Conservation (phyloP, 106 monocot genomes). For the Amphibolis antarctica region DNA sequence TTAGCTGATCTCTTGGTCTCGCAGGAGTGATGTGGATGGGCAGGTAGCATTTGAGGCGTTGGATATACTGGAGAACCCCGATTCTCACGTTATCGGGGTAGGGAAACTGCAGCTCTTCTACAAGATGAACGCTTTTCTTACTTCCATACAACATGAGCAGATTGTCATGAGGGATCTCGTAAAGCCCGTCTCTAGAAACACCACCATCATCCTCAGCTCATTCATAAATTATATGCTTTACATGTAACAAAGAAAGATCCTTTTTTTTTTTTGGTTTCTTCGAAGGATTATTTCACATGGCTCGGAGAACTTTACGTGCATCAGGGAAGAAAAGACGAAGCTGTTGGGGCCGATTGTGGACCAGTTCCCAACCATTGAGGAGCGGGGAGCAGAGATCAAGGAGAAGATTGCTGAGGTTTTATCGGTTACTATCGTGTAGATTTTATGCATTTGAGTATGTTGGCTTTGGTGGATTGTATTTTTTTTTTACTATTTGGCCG, state of each 20-base stretch:
- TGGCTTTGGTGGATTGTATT: background rate
- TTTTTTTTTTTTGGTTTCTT: background rate
- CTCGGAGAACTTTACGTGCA: background rate
- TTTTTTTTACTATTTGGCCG: background rate
- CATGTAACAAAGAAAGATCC: slow-evolving; percentile 19
- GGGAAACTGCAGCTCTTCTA: slow-evolving; percentile 22
- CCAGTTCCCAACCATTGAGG: slow-evolving; percentile 20
- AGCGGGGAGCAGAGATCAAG: slow-evolving; percentile 20
- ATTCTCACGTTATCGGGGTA: slow-evolving; percentile 28
- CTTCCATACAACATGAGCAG: slow-evolving; percentile 15
- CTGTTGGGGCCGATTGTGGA: slow-evolving; percentile 32
- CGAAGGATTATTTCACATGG: background rate
- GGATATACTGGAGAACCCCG: slow-evolving; percentile 59
- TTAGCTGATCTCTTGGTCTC: background rate
- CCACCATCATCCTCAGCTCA: slow-evolving; percentile 41
- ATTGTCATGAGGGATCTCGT: slow-evolving; percentile 48
- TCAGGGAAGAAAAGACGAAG: slow-evolving; percentile 47
- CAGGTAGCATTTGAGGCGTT: slow-evolving; percentile 54
- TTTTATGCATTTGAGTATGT: background rate
- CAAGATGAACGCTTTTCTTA: slow-evolving; percentile 28
- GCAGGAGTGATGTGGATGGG: slow-evolving; percentile 28
- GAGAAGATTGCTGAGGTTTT: slow-evolving; percentile 44
- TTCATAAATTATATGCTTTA: slow-evolving; percentile 55
- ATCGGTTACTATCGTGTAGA: background rate
- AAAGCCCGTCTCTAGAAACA: slow-evolving; percentile 31